These are phyloP conservation scores for Pyrenula aspistea DNA, from an alignment of 495 filamentous ascomycete species.

Conservation along the genomic window DNA sequence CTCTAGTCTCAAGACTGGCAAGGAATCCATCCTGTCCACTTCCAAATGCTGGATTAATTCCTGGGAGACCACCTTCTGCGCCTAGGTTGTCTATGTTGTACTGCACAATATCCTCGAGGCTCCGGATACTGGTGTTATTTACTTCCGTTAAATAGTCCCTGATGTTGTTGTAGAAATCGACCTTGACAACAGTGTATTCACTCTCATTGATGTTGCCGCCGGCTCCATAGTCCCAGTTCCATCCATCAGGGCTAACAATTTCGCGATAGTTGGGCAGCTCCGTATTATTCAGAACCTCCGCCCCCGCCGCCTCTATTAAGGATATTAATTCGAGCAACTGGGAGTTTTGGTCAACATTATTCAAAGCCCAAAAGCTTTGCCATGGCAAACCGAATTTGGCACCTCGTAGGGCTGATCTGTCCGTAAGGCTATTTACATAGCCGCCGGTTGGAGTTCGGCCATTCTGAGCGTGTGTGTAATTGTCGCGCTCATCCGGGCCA, in stretches of 20 bases:
- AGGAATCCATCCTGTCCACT: conserved; percentile 61
- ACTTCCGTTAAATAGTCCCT: conserved; percentile 51
- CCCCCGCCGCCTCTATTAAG: conserved; percentile 46
- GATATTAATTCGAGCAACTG: conserved; percentile 39
- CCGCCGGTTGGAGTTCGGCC: conserved; percentile 40
- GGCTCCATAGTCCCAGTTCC: conserved; percentile 63
- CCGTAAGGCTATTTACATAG: conserved; percentile 42
- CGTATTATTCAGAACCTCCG: conserved; percentile 56
- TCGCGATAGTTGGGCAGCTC: conserved; percentile 50
- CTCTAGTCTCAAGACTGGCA: conserved; percentile 44
- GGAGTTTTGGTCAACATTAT: conserved; percentile 36
- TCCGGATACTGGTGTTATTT: conserved; percentile 47
- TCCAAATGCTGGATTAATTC: conserved; percentile 50
- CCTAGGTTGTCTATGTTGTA: conserved; percentile 57
- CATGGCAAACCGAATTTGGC: conserved; percentile 61
- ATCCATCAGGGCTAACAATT: conserved; percentile 49
- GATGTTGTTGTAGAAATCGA: conserved; percentile 71
- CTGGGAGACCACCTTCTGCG: conserved; percentile 56
- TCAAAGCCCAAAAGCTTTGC: conserved; percentile 53
- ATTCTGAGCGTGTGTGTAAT: conserved; percentile 44
- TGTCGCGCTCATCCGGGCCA: conserved; percentile 44
- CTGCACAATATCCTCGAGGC: conserved; percentile 53
- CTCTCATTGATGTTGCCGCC: conserved; percentile 54
- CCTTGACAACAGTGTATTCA: conserved; percentile 60
- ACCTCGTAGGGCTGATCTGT: conserved; percentile 39